phyloP scores from a whole-genome alignment of 2,329 filamentous ascomycete genomes.

The Fusarium dimerum region DNA sequence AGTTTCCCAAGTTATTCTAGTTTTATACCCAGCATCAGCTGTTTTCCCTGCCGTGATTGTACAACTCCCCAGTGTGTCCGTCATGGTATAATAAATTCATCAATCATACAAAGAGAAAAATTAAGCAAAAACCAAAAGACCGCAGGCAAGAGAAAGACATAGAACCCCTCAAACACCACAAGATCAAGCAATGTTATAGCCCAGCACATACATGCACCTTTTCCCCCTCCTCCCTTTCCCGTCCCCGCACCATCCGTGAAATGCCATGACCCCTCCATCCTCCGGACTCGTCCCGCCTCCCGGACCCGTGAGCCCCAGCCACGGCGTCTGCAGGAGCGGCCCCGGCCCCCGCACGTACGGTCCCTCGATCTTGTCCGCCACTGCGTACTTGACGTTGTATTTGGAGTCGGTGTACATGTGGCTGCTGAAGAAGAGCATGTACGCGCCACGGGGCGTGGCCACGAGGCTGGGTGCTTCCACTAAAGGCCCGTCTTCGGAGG shows the following conservation, averaged over 20 bases:
- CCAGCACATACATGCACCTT: slow-evolving; percentile 40
- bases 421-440: slow-evolving; percentile 64
- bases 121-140: too few species aligned
- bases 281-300: slow-evolving; percentile 41
- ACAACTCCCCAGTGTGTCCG: too few species aligned
- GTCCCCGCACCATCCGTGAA: slow-evolving; percentile 39
- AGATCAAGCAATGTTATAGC: slow-evolving; percentile 18
- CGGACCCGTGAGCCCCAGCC: slow-evolving; percentile 41
- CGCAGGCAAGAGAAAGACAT: not conserved
- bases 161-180: not conserved
- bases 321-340: slow-evolving; percentile 39
- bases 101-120: too few species aligned
- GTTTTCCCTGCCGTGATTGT: too few species aligned
- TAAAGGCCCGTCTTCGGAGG: slow-evolving; percentile 49
- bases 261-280: slow-evolving; percentile 35
- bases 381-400: slow-evolving; percentile 64
- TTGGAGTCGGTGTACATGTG: slow-evolving; percentile 55
- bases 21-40: too few species aligned
- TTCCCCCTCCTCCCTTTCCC: slow-evolving; percentile 33
- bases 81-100: too few species aligned
- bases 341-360: slow-evolving; percentile 37
- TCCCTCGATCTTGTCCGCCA: slow-evolving; percentile 39
- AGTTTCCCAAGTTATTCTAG: too few species aligned
- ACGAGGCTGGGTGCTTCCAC: slow-evolving; percentile 63
- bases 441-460: slow-evolving; percentile 46